Evolutionary conservation across 2,329 filamentous ascomycete species (phyloP).

Genomic region (Aspergillus fumigatiaffinis): DNA sequence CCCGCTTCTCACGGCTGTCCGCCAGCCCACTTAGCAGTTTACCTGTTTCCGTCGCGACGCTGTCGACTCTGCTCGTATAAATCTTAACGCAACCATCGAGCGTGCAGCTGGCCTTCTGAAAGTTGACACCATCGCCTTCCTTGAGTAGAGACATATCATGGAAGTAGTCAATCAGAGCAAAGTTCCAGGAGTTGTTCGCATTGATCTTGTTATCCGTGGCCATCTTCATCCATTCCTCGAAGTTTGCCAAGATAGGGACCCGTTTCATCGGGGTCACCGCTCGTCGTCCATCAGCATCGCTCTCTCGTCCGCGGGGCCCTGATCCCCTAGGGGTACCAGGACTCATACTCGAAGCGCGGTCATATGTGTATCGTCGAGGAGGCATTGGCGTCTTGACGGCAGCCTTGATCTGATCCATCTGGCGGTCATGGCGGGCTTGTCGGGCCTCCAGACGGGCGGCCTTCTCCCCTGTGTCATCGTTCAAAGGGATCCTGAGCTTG

Average conservation of each 20-base stretch:
- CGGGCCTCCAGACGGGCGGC: slow-evolving; percentile 81
- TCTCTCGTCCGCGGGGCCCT: slow-evolving; percentile 32
- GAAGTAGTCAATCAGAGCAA: slow-evolving; percentile 99
- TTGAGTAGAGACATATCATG: slow-evolving; percentile 98
- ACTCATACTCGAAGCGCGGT: slow-evolving; percentile 39
- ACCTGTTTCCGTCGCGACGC: slow-evolving; percentile 94
- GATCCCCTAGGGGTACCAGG: slow-evolving; percentile 49
- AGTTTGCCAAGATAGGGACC: slow-evolving; percentile 92
- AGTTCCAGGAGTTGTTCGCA: slow-evolving; percentile 97
- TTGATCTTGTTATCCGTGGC: slow-evolving; percentile 99
- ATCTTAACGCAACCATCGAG: slow-evolving; percentile 98
- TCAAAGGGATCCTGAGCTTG: slow-evolving; percentile 74
- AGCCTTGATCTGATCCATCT: slow-evolving; percentile 87
- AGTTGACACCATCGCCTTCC: slow-evolving; percentile 95
- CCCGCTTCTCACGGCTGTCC: slow-evolving; percentile 67
- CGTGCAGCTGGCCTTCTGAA: slow-evolving; percentile 96
- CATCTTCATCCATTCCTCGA: slow-evolving; percentile 99
- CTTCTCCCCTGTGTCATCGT: slow-evolving; percentile 92
- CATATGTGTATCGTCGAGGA: slow-evolving; percentile 37
- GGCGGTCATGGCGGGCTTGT: slow-evolving; percentile 81
- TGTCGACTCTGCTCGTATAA: slow-evolving; percentile 97
- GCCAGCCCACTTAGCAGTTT: slow-evolving; percentile 91
- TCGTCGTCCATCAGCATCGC: slow-evolving; percentile 59
- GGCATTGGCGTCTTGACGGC: slow-evolving; percentile 52
- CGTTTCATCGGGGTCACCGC: slow-evolving; percentile 94